These are phyloP conservation scores for Tulasnella sp. DNA, from an alignment of 768 basidiomycete genomes.

Conservation along the genomic window DNA sequence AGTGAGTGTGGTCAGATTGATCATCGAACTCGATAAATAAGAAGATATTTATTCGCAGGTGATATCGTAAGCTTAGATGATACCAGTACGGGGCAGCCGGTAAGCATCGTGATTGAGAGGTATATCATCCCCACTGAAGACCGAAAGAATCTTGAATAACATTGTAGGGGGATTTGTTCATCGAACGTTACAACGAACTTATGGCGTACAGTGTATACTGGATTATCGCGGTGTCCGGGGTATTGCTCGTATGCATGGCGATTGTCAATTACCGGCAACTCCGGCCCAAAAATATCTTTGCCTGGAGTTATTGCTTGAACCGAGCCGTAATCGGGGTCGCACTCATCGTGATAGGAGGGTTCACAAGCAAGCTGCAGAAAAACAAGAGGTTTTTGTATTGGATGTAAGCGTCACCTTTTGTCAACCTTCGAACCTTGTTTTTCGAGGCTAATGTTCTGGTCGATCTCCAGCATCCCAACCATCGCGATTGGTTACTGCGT, in stretches of 20 bases:
- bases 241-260: not conserved
- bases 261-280: not conserved
- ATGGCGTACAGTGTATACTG: not conserved
- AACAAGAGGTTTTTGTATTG: not conserved
- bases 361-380: not conserved
- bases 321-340: not conserved
- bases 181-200: not conserved
- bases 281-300: not conserved
- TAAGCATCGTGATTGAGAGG: too few species aligned
- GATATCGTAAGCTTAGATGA: too few species aligned
- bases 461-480: not conserved
- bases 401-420: not conserved
- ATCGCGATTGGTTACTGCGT: not conserved
- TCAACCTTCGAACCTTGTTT: not conserved
- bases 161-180: not conserved
- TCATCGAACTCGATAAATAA: not conserved
- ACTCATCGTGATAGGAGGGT: not conserved
- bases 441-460: not conserved
- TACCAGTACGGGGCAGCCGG: too few species aligned
- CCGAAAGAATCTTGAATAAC: not conserved
- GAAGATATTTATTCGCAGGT: not conserved
- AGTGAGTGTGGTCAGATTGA: not conserved
- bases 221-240: not conserved
- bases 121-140: too few species aligned
- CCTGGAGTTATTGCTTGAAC: not conserved